phyloP scores from a whole-genome alignment of 345 rosid genomes.

The Leavenworthia alabamica region DNA sequence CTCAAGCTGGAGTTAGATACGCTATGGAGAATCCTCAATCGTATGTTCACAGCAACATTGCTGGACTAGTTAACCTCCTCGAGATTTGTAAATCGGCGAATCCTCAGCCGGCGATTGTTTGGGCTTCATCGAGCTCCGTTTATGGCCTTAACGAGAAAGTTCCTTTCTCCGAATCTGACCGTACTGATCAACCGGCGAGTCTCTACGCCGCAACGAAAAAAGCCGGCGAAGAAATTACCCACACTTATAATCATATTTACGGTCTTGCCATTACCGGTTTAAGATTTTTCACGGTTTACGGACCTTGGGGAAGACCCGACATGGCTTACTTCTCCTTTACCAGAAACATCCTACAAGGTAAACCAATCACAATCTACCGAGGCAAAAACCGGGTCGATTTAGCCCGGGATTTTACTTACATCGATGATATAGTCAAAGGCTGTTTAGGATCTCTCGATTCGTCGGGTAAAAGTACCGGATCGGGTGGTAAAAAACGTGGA shows the following conservation, averaged over 20 bases:
- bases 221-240: slow-evolving; percentile 78
- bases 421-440: slow-evolving; percentile 73
- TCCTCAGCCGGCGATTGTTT: slow-evolving; percentile 73
- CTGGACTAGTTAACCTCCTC: slow-evolving; percentile 62
- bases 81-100: slow-evolving; percentile 62
- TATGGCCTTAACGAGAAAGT: slow-evolving; percentile 65
- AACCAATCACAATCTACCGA: slow-evolving; percentile 61
- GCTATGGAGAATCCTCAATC: slow-evolving; percentile 73
- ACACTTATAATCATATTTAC: slow-evolving; percentile 75
- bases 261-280: slow-evolving; percentile 74
- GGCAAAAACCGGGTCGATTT: slow-evolving; percentile 59
- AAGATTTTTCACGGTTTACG: slow-evolving; percentile 77
- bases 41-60: slow-evolving; percentile 68
- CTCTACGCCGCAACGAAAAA: slow-evolving; percentile 84
- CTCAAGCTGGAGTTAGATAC: slow-evolving; percentile 84
- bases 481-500: slow-evolving; percentile 70
- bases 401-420: slow-evolving; percentile 78
- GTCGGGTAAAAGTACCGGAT: slow-evolving; percentile 66
- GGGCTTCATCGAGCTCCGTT: slow-evolving; percentile 87
- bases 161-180: slow-evolving; percentile 65
- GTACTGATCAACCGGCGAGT: slow-evolving; percentile 75
- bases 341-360: slow-evolving; percentile 59
- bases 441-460: slow-evolving; percentile 68
- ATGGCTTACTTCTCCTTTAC: slow-evolving; percentile 83
- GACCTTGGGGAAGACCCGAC: slow-evolving; percentile 86